Conservation (phyloP, 2,329 filamentous ascomycete species). For the Sporothrix pallida region DNA sequence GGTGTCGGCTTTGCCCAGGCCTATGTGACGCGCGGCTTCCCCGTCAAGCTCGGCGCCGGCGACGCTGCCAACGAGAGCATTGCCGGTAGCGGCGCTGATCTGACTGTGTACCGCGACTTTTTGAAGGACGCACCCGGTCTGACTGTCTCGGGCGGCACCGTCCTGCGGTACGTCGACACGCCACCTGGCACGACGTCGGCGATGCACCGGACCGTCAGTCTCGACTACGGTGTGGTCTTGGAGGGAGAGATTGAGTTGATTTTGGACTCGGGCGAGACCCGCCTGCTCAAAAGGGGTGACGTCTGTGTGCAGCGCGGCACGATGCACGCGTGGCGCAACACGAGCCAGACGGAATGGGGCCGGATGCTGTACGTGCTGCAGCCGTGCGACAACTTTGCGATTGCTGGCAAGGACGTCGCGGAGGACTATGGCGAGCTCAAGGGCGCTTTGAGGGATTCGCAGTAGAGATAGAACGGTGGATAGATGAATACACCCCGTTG, state of each 20-base stretch:
- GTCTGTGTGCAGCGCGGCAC: constrained; percentile 11
- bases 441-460: background rate
- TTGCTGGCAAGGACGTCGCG: background rate
- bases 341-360: background rate
- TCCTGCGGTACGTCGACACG: constrained; percentile 10
- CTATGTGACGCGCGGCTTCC: background rate
- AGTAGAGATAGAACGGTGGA: background rate
- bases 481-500: too few relatives aligned
- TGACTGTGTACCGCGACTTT: background rate
- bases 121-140: background rate
- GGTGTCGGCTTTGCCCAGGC: constrained; percentile 6
- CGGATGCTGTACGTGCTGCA: constrained; percentile 14
- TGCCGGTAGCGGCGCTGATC: background rate
- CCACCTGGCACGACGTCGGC: background rate
- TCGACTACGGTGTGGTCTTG: background rate
- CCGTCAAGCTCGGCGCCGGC: background rate
- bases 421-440: background rate
- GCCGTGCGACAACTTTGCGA: background rate
- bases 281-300: background rate
- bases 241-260: background rate
- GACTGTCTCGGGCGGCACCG: background rate
- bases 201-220: constrained; percentile 6
- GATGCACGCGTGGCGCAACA: constrained; percentile 8
- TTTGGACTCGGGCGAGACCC: background rate
- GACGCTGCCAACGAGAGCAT: background rate